Evolutionary conservation across 129 eudicot genomes (phyloP).

Genomic region (Heracleum sosnowskyi): DNA sequence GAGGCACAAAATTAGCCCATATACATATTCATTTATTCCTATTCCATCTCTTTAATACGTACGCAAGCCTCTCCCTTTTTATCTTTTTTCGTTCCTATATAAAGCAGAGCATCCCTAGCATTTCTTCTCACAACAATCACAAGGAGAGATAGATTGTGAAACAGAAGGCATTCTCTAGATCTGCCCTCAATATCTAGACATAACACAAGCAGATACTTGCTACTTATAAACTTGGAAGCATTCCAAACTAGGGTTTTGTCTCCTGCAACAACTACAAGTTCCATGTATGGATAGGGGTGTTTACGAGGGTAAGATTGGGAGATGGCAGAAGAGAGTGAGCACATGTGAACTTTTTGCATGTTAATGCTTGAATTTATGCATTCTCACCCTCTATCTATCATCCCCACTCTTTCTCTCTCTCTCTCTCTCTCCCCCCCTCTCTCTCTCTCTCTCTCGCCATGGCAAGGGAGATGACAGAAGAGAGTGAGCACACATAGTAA

Average conservation of each 20-base stretch:
- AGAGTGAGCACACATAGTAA: background rate
- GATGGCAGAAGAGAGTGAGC: slow-evolving; percentile 99
- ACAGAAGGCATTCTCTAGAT: too few species aligned
- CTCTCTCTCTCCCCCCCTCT: background rate
- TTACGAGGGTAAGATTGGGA: slow-evolving; percentile 31
- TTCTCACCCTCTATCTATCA: slow-evolving; percentile 91
- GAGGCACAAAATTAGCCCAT: background rate
- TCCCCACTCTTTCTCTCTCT: slow-evolving; percentile 4
- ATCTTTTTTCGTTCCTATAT: background rate
- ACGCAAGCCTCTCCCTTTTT: background rate
- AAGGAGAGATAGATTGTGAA: background rate
- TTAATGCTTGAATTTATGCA: slow-evolving; percentile 66
- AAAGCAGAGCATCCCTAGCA: background rate
- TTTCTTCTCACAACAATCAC: background rate
- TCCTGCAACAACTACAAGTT: slow-evolving; percentile 1
- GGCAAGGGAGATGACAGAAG: slow-evolving; percentile 2
- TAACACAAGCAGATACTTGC: background rate
- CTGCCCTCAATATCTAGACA: background rate
- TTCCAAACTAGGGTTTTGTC: background rate
- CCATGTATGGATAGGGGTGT: background rate
- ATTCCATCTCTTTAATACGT: background rate
- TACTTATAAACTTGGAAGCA: background rate
- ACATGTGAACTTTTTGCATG: slow-evolving; percentile 76
- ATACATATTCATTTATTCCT: background rate
- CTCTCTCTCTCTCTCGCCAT: background rate